A percentile compares a stretch with the other conserved stretches of the same genome.
These are phyloP conservation scores for Coelastrella sp. DNA, from an alignment of 139 green algal species.

Conservation along the genomic window DNA sequence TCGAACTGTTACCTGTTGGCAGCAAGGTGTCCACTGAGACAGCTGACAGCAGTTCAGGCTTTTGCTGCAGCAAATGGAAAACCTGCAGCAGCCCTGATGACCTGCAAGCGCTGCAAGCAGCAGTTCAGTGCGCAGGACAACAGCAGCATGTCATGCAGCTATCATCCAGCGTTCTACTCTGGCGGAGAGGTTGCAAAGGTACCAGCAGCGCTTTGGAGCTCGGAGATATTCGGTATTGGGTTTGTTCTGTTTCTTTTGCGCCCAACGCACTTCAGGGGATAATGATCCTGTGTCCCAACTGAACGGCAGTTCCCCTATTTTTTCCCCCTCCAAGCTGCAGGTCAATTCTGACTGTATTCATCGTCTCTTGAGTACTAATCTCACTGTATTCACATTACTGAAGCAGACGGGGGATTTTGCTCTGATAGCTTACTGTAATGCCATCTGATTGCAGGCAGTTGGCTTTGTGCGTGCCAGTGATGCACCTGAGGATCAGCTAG, in stretches of 20 bases:
- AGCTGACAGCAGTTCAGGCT: neutral
- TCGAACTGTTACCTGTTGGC: neutral
- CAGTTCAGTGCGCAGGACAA: conserved; percentile 65
- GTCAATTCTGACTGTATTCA: no score
- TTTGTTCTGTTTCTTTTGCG: neutral
- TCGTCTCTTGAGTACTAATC: no score
- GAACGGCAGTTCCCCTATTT: no score
- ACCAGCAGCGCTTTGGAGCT: no score
- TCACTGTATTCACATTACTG: no score
- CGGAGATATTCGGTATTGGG: neutral
- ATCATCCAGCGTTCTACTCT: conserved; percentile 68
- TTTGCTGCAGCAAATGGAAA: neutral
- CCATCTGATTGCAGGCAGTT: conserved; percentile 53
- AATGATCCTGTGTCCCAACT: no score
- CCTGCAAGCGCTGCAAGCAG: conserved; percentile 41
- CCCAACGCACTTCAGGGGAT: neutral
- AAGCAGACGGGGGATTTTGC: no score
- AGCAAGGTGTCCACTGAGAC: neutral
- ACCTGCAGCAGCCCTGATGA: neutral
- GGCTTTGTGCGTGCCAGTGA: conserved; percentile 67
- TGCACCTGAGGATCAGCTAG: conserved; percentile 64
- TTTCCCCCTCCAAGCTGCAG: no score
- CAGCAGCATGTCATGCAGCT: conserved; percentile 61
- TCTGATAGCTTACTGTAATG: neutral
- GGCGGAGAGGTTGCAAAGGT: conserved; percentile 73